Base-by-base conservation (phyloP, 345 rosid species). In the Eutrema japonicum region DNA sequence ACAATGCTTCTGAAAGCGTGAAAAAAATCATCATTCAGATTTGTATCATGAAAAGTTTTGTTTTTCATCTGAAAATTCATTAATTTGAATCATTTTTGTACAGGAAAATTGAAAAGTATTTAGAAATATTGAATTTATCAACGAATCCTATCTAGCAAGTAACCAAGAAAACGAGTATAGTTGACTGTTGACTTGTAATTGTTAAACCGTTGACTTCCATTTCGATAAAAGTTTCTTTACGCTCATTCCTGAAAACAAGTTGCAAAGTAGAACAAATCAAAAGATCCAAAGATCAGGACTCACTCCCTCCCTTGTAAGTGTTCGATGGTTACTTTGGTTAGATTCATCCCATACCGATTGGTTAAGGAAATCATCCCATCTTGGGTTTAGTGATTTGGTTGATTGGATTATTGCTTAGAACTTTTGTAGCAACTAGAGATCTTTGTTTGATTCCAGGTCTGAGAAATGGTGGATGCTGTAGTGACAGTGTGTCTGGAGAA, bases 391-490 rank as follows among this genome's bases (percentile, higher is more conserved):
- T 65, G 59, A 46, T 45, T 37, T 55, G 50, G 58, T 70, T 22
- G 54, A 43, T 53, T 64, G 64, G 10, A n/a, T 59, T 43, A 3
- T 52, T 53, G 40, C 8, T 65, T 36, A 12, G 42, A 30, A 16
- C 0, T 42, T 22, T 26, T 36, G 14, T 22, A 30, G 26, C 52
- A 72, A 43, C 33, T 43, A 54, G 29, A 42, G 38, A 59, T 50
- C 0, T 57, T 58, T 60, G 48, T 60, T 43, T 2, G 7, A 40
- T 68, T 68, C 22, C 68, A 58, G 51, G 47, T 64, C 48, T 16
- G 5, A 46, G 70, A 45, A 22, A 76, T 76, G 79, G 79, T 76
- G 66, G 79, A 76, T 33, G 80, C 80, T 32, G 80, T 77, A 27
- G 80, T 71, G n/a, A 71, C 76, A 33, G 76, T 77, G 43, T 71